A percentile compares a stretch with the other conserved stretches of the same genome.
phyloP scores from a whole-genome alignment of 2,329 filamentous ascomycete species.

The Volutella citrinella region DNA sequence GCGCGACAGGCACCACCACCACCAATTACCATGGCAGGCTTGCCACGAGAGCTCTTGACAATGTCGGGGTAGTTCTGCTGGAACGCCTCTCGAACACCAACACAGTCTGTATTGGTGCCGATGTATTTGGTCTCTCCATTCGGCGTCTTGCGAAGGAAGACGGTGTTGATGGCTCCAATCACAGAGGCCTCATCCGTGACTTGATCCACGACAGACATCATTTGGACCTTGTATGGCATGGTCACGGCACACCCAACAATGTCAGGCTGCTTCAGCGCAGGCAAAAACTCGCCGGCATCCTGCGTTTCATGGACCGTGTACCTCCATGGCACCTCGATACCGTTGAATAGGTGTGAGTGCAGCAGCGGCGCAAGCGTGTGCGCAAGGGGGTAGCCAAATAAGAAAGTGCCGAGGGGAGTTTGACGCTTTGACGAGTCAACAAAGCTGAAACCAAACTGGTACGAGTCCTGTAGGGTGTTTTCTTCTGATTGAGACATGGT shows the following conservation, averaged over 20 bases:
- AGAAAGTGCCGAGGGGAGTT: no score
- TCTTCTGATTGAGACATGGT: no score
- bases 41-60: not conserved
- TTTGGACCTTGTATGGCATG: conserved; percentile 10
- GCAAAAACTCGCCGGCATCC: conserved; percentile 8
- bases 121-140: conserved; percentile 4
- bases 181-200: conserved; percentile 7
- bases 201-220: conserved; percentile 8
- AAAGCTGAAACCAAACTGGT: no score
- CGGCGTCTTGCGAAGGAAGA: conserved; percentile 2
- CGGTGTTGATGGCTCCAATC: conserved; percentile 10
- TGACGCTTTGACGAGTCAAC: no score
- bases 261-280: conserved; percentile 5
- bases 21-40: conserved; percentile 6
- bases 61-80: conserved; percentile 6
- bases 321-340: conserved; percentile 7
- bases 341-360: conserved; percentile 8
- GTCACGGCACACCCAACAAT: conserved; percentile 8
- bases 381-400: no score
- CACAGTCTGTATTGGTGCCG: conserved; percentile 9
- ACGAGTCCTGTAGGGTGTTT: no score
- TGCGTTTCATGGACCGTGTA: conserved; percentile 5
- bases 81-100: conserved; percentile 8
- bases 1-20: conserved; percentile 7
- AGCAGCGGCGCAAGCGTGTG: no score